Conservation (phyloP, 305 asterid species). For the Fraxinus baroniana region DNA sequence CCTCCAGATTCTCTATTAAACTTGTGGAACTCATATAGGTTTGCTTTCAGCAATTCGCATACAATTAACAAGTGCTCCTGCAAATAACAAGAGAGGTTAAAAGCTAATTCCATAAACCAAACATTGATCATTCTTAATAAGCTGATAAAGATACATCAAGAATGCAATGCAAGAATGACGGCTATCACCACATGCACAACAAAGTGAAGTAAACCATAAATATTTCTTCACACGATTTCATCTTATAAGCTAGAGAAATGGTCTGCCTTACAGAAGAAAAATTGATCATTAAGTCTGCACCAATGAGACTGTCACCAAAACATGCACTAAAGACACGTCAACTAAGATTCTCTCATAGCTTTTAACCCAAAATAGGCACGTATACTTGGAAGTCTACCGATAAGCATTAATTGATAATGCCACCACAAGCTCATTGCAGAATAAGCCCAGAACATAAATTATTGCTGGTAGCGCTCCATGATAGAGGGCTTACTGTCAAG, state of each 20-base stretch:
- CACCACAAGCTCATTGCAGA: background rate
- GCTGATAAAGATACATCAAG: background rate
- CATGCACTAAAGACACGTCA: background rate
- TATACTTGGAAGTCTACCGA: background rate
- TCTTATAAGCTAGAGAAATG: background rate
- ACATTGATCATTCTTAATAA: constrained; percentile 10
- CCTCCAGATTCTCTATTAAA: constrained; percentile 98
- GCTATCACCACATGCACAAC: background rate
- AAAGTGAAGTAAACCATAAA: background rate
- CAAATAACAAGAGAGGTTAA: constrained; percentile 24
- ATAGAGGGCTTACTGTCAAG: background rate
- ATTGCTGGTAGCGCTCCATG: background rate
- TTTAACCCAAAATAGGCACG: background rate
- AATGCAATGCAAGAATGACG: background rate
- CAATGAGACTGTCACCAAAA: background rate
- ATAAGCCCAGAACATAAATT: background rate
- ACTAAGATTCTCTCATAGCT: background rate
- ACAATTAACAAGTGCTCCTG: constrained; percentile 97
- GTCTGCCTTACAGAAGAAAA: background rate
- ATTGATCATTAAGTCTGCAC: background rate
- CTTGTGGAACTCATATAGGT: constrained; percentile 90
- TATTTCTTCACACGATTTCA: background rate
- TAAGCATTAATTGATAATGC: background rate
- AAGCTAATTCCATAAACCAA: constrained; percentile 13
- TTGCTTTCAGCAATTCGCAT: constrained; percentile 93